Base-by-base conservation (phyloP, 176 grass and related monocot species). In the Rhipidocladum racemiflorum region DNA sequence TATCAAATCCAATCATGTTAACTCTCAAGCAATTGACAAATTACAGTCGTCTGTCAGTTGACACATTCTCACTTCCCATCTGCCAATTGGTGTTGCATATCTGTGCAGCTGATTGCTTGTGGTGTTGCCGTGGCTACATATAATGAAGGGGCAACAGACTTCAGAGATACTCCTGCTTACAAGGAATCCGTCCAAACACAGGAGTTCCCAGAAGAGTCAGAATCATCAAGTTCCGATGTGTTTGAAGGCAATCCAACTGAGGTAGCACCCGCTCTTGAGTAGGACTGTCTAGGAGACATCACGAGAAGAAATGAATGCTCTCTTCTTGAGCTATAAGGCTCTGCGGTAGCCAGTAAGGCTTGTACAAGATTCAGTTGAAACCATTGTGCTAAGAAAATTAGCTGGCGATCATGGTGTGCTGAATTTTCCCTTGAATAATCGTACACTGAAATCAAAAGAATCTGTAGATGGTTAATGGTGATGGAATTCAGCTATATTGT, bases 191-290 rank as follows among this genome's bases (percentile, higher is more conserved):
- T 72, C 17, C 88, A 85, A 59, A 69, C 83, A 10, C 87, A 88
- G 76, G 91, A 99, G 83, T 89, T 99, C 76, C 79, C 94, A 18
- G 91, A 99, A 72, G 93, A 93, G 42, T 74, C 96, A n/a, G 92
- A 99, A 55, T 88, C 89, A 61, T 95, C 96, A 38, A 34, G 84
- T 30, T 70, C 87, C 13, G 96, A 99, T n/a, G 93, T 99, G 48
- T 99, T 99, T 45, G 96, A 99, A 78, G 92, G 88, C 34, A 99
- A 99, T 69, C 96, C 96, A 38, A 99, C 96, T 30, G 96, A 99
- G 86, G 96, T 90, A 48, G 96, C 93, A 46, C 96, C 93, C 30
- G 38, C 84, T 82, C 73, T 95, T 29, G 93, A 99, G 85, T 99
- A 99, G 88, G 77, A 54, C 16, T 15, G 3, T 36, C 7, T 4